Evolutionary conservation across 2,329 filamentous ascomycete species (phyloP), one percentile per base, ranked within the genome.

Genomic region (Myriosclerotinia curreyana): DNA sequence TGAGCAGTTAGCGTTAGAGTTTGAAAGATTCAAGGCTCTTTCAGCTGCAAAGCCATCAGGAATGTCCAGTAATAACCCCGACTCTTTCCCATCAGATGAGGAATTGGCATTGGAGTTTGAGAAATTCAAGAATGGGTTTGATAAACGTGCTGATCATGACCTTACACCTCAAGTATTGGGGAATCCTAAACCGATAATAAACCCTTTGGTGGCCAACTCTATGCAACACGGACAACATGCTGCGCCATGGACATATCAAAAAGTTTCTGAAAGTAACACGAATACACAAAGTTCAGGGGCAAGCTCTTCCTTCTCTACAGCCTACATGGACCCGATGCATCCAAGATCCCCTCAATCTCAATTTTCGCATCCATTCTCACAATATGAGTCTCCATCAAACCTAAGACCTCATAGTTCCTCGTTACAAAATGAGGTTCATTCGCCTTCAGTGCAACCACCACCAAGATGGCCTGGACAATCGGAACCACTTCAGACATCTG

Each of bases 61-160:
- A 58, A n/a, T 17, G 36, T 36, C 9, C n/a, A 48, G 25, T 17
- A 25, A n/a, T 17, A 20, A 20, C 3, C 9, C 7, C 1, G 31
- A 59, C 5, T 36, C 14, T 15, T 59, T 59, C 28, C 55, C 55
- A 15, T 59, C 55, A 14, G 48, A 59, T 15, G 55, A 48, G 15
- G 55, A 59, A 36, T 1, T 59, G 3, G 55, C 55, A 59, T 14
- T 48, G 42, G 42, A 59, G n/a, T 59, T 59, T 12, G 31, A 59
- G n/a, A 59, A 49, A 25, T 59, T 59, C 14, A 59, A 49, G 15
- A 22, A 7, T 59, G 42, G 31, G 1, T 59, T 59, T 48, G n/a
- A n/a, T 36, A 42, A 12, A 22, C 42, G 22, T 20, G 20, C 20
- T 38, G 8, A 12, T 53, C 50, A 38, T 20, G n/a, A 15, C 14